Conservation (phyloP, 352 stramenopile genomes). For the Pythium catenulatum region DNA sequence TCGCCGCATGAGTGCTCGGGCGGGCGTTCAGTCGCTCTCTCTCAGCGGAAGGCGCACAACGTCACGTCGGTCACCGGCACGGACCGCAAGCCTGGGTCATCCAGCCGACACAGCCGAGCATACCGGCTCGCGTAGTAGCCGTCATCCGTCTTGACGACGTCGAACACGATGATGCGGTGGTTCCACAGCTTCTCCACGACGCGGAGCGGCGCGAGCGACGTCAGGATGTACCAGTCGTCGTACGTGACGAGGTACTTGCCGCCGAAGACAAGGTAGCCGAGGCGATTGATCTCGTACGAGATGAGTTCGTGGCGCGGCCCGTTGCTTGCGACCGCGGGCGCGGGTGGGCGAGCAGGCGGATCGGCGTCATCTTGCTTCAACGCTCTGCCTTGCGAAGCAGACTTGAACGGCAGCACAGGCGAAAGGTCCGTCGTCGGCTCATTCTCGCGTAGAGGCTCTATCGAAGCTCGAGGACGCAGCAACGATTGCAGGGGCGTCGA, state of each 20-base stretch:
- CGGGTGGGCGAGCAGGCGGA: too few species aligned
- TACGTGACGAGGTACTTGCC: conserved; percentile 47
- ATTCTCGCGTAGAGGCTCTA: too few species aligned
- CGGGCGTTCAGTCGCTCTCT: too few species aligned
- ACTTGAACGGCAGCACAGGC: background rate
- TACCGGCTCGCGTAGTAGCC: background rate
- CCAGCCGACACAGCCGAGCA: conserved; percentile 16
- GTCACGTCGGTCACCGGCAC: background rate
- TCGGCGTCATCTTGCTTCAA: too few species aligned
- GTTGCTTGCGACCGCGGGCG: background rate
- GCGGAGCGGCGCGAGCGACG: conserved; percentile 43
- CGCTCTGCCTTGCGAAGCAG: too few species aligned
- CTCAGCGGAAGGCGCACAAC: background rate
- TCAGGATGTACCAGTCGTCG: conserved; percentile 56
- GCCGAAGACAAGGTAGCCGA: conserved; percentile 44
- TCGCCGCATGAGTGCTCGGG: too few species aligned
- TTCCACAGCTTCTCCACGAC: conserved; percentile 48
- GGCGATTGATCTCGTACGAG: conserved; percentile 38
- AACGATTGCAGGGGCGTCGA: background rate
- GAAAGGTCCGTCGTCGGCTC: too few species aligned
- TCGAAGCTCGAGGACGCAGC: too few species aligned
- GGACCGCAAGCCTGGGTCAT: background rate
- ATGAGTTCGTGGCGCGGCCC: conserved; percentile 19
- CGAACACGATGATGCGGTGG: conserved; percentile 47
- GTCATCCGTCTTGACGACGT: background rate